These are phyloP conservation scores for Pestalotiopsis sp. DNA, from an alignment of 2,329 filamentous ascomycete species.

Conservation along the genomic window DNA sequence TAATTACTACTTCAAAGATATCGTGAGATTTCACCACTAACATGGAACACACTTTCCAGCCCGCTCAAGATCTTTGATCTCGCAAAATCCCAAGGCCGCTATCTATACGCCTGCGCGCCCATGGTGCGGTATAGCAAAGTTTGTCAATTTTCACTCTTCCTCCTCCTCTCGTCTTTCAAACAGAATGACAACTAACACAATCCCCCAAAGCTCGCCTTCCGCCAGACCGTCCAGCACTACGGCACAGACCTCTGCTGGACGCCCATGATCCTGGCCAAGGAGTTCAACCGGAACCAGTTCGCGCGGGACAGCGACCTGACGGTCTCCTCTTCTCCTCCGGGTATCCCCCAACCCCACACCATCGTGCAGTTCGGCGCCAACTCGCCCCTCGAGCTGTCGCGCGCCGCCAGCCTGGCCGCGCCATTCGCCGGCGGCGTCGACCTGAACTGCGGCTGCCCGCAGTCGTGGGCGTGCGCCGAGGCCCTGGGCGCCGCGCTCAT, in stretches of 20 bases:
- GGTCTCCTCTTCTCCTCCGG: conserved; percentile 46
- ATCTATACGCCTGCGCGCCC: conserved; percentile 64
- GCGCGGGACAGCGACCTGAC: conserved; percentile 69
- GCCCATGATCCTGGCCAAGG: conserved; percentile 72
- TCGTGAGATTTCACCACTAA: background rate
- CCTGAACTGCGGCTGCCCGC: conserved; percentile 74
- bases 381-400: conserved; percentile 61
- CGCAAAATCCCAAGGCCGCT: conserved; percentile 52
- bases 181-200: conserved; percentile 12
- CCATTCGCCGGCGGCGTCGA: conserved; percentile 68
- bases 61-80: conserved; percentile 63
- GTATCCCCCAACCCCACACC: conserved; percentile 56
- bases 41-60: conserved; percentile 34
- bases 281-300: conserved; percentile 64
- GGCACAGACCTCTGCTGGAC: conserved; percentile 71
- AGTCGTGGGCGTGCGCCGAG: conserved; percentile 73
- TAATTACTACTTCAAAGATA: background rate
- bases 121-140: conserved; percentile 70
- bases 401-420: conserved; percentile 63
- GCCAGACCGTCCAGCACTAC: conserved; percentile 67
- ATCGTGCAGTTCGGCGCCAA: conserved; percentile 72
- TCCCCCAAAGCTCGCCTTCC: conserved; percentile 61
- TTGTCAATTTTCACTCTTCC: background rate
- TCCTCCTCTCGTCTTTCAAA: background rate
- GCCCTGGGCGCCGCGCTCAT: conserved; percentile 72